Conservation (phyloP, 2,329 filamentous ascomycete genomes). For the Alternaria infectoria region DNA sequence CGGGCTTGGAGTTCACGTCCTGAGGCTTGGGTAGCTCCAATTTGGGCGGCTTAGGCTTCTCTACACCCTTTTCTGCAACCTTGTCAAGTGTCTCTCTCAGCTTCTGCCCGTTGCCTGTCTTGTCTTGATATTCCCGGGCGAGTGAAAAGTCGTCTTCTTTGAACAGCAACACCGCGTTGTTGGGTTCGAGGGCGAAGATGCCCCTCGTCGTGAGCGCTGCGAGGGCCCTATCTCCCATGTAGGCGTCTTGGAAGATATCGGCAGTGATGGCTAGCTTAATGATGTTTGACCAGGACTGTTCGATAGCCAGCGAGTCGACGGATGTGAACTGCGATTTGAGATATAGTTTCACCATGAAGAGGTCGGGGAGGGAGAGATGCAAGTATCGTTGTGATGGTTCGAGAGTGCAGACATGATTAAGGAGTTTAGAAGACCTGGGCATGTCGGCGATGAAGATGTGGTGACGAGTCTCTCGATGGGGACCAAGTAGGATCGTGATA, state of each 20-base stretch:
- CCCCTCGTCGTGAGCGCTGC: background rate
- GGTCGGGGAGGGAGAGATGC: background rate
- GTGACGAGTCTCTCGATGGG: background rate
- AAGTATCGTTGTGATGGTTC: background rate
- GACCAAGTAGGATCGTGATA: slow-evolving; percentile 3
- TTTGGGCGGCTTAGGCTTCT: too few relatives aligned
- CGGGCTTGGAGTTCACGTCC: background rate
- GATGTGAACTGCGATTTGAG: background rate
- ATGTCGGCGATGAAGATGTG: slow-evolving; percentile 4
- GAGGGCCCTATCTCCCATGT: background rate
- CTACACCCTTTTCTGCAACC: background rate
- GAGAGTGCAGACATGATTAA: background rate
- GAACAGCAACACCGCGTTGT: background rate
- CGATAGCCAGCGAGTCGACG: background rate
- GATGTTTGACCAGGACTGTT: background rate
- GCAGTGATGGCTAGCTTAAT: slow-evolving; percentile 6
- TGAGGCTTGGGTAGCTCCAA: background rate
- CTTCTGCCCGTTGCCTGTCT: background rate
- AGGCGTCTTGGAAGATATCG: background rate
- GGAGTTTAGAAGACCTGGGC: background rate
- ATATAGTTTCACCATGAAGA: background rate
- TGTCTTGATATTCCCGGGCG: background rate
- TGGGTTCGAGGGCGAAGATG: background rate
- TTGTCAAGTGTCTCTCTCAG: background rate
- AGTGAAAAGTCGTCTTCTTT: background rate